phyloP scores from a whole-genome alignment of 108 stramenopile species.

The Nitzschia putrida region DNA sequence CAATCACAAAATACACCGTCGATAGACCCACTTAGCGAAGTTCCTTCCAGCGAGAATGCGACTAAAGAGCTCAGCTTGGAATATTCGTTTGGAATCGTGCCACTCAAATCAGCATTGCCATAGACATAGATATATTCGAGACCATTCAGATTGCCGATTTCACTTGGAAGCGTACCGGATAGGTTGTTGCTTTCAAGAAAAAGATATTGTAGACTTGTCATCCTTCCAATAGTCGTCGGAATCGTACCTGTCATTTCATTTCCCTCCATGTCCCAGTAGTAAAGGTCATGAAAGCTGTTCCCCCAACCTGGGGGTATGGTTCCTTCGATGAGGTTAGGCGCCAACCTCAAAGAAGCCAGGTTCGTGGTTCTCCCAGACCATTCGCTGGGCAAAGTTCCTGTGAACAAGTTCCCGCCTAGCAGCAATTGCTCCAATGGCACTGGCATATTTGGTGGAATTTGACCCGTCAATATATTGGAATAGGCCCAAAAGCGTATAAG shows the following conservation, averaged over 20 bases:
- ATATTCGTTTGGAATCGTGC: slow-evolving; percentile 44
- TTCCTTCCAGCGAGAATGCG: no score
- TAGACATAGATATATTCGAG: slow-evolving; percentile 48
- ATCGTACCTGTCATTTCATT: slow-evolving; percentile 57
- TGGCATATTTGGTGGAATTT: not conserved
- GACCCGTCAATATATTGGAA: slow-evolving; percentile 1
- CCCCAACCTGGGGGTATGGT: no score
- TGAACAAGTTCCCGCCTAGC: slow-evolving; percentile 15
- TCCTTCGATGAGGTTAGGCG: no score
- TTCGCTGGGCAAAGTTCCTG: slow-evolving; percentile 14
- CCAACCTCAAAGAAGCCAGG: no score
- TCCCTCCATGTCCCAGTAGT: slow-evolving; percentile 1
- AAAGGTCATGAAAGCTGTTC: not conserved
- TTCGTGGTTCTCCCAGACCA: no score
- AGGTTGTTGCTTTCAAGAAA: slow-evolving; percentile 36
- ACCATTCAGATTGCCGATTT: slow-evolving; percentile 39
- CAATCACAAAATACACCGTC: no score
- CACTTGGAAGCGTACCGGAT: slow-evolving; percentile 55
- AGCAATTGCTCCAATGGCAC: not conserved
- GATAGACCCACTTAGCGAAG: no score
- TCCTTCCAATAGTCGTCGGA: slow-evolving; percentile 31
- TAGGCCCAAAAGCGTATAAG: not conserved
- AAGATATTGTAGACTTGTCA: slow-evolving; percentile 42
- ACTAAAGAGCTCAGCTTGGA: no score
- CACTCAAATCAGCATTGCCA: slow-evolving; percentile 40